phyloP scores from a whole-genome alignment of 1,284 basidiomycete genomes.

The Farysia itapuensis region DNA sequence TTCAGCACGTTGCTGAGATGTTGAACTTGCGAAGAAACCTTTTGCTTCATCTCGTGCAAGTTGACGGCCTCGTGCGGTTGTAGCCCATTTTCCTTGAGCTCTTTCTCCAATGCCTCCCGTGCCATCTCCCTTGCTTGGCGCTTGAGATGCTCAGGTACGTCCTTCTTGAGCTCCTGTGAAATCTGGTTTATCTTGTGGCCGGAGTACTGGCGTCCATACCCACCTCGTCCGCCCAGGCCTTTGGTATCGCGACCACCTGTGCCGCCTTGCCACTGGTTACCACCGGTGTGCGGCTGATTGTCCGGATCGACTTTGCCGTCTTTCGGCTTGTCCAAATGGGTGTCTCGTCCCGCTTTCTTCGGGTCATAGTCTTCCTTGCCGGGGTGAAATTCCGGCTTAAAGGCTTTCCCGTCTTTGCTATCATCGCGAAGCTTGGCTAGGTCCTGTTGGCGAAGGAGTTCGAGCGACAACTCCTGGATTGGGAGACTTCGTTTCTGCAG shows the following conservation, averaged over 20 bases:
- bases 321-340: constrained; percentile 55
- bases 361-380: constrained; percentile 43
- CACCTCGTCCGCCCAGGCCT: constrained; percentile 58
- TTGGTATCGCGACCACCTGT: constrained; percentile 60
- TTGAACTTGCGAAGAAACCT: constrained; percentile 48
- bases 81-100: constrained; percentile 57
- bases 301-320: constrained; percentile 57
- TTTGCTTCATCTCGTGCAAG: constrained; percentile 52
- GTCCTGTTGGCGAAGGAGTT: constrained; percentile 35
- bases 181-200: constrained; percentile 60
- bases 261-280: constrained; percentile 61
- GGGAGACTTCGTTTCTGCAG: constrained; percentile 51
- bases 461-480: constrained; percentile 47
- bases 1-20: constrained; percentile 54
- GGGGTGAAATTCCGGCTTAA: constrained; percentile 39
- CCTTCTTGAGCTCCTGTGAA: constrained; percentile 53
- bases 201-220: constrained; percentile 50
- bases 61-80: constrained; percentile 54
- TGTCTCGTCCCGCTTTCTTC: constrained; percentile 34
- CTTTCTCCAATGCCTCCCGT: constrained; percentile 56
- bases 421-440: constrained; percentile 19
- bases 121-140: constrained; percentile 60
- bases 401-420: constrained; percentile 24
- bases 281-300: constrained; percentile 58
- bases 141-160: constrained; percentile 59